phyloP scores from a whole-genome alignment of 75 land plant genomes.

The Cryptomeria japonica region DNA sequence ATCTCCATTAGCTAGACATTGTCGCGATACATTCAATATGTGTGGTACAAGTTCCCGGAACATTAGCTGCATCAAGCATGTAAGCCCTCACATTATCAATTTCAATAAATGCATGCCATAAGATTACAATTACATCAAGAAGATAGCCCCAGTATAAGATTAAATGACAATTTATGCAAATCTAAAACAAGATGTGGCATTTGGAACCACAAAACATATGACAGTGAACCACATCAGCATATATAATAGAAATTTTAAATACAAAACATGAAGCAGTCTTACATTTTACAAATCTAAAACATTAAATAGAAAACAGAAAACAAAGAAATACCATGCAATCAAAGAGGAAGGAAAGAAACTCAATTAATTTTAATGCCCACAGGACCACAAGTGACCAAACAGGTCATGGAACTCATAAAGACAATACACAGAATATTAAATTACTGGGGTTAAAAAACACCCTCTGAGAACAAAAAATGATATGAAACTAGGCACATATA shows the following conservation, averaged over 20 bases:
- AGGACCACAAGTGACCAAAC: not conserved
- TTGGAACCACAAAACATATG: not conserved
- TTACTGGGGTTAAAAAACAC: no score
- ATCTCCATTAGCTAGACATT: constrained; percentile 85
- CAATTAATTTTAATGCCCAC: no score
- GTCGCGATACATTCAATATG: constrained; percentile 84
- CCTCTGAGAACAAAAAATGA: not conserved
- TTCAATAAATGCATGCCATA: not conserved
- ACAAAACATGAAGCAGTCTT: not conserved
- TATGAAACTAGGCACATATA: not conserved
- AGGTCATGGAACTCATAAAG: not conserved
- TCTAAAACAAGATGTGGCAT: not conserved
- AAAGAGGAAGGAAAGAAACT: not conserved
- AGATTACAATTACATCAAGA: not conserved
- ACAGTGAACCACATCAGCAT: not conserved
- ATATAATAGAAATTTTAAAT: no score
- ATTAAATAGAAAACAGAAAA: not conserved
- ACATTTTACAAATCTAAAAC: not conserved
- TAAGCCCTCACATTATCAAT: not conserved
- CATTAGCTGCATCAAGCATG: constrained; percentile 50
- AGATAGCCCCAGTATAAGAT: not conserved
- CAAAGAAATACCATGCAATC: not conserved
- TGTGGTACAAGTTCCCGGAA: constrained; percentile 88
- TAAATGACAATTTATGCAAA: not conserved
- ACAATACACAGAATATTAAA: no score